Percentiles rank a stretch among this genome's conserved stretches.
Conservation (phyloP, 140 eudicot genomes). For the Flaveria floridana region DNA sequence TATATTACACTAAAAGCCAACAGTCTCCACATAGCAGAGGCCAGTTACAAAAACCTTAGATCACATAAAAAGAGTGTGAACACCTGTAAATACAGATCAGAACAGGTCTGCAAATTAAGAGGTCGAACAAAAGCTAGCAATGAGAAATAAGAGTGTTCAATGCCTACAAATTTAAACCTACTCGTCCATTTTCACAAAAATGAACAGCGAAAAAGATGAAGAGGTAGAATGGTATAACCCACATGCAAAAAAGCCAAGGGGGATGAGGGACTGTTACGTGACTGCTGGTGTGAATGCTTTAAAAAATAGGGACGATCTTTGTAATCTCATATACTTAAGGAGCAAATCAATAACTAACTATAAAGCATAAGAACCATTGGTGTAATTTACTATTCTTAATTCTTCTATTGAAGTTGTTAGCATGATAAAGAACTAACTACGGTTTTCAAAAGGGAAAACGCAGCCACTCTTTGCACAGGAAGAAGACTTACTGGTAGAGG, state of each 20-base stretch:
- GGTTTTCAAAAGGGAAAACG: background rate
- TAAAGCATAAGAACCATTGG: background rate
- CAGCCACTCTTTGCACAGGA: background rate
- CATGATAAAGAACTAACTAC: constrained; percentile 6
- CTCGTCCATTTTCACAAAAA: constrained; percentile 2
- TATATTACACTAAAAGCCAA: no score
- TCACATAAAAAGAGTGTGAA: background rate
- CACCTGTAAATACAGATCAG: background rate
- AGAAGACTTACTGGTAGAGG: constrained; percentile 63
- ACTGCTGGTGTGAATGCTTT: background rate
- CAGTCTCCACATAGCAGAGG: background rate
- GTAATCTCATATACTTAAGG: background rate
- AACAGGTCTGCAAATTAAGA: background rate
- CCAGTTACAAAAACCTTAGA: background rate
- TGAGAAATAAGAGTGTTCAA: background rate
- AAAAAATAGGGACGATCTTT: background rate
- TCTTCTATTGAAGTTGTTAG: background rate
- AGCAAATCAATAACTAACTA: background rate
- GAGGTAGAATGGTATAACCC: background rate
- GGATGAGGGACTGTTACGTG: background rate
- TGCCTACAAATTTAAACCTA: background rate
- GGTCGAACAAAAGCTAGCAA: background rate
- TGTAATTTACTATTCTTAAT: constrained; percentile 2
- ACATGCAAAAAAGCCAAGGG: background rate
- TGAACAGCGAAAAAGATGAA: background rate